phyloP scores from a whole-genome alignment of 257 asterid genomes.

The Petrea volubilis region DNA sequence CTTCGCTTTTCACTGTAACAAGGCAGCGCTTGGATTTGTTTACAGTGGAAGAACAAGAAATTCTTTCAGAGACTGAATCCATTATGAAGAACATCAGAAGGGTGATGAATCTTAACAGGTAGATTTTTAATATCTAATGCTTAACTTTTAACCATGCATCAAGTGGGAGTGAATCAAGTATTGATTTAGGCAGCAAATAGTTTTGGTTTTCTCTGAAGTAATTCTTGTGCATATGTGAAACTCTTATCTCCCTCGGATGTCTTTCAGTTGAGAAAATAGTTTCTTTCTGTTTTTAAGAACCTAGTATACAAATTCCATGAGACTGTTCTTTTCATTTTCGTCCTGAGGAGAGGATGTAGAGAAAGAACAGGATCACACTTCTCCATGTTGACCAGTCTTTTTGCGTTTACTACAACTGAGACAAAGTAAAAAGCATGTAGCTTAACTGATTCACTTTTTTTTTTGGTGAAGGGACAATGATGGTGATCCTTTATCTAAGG shows the following conservation, averaged over 20 bases:
- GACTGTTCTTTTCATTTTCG: neutral
- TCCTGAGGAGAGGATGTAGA: neutral
- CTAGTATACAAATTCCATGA: neutral
- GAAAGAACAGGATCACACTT: neutral
- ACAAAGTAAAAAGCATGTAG: neutral
- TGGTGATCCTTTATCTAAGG: slow-evolving; percentile 76
- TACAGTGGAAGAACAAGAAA: slow-evolving; percentile 84
- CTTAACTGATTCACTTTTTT: slow-evolving; percentile 18
- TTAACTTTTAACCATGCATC: neutral
- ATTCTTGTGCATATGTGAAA: slow-evolving; percentile 4
- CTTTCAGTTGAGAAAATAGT: neutral
- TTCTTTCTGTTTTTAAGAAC: neutral
- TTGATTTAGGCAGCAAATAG: neutral
- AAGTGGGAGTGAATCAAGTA: neutral
- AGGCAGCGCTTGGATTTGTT: slow-evolving; percentile 72
- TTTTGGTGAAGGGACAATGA: slow-evolving; percentile 74
- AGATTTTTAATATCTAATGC: no score
- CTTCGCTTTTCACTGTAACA: slow-evolving; percentile 48
- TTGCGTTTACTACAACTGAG: neutral
- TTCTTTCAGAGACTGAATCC: slow-evolving; percentile 60
- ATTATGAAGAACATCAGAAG: slow-evolving; percentile 73
- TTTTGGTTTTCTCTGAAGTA: neutral
- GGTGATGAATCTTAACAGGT: slow-evolving; percentile 74
- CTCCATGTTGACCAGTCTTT: neutral
- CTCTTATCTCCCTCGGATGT: neutral